Base-by-base conservation (phyloP, 768 basidiomycete genomes). In the Mycena epipterygia region DNA sequence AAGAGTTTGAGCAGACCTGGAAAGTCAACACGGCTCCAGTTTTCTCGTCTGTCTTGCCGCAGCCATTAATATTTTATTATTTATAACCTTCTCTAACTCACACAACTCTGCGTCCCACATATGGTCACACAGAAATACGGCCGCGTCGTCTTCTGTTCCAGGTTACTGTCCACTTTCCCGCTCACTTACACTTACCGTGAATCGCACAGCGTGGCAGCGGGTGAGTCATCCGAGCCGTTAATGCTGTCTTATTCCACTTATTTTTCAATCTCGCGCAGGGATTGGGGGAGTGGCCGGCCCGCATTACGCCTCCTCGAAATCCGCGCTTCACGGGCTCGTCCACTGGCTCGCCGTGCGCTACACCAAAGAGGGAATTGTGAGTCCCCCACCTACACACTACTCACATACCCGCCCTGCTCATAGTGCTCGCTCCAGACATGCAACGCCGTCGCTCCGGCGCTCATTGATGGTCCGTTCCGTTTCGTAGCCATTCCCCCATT, bases 271-370 rank as follows among this genome's bases (percentile, higher is more conserved):
- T 21, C n/a, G 23, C n/a, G 3, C 44, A 80, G 86, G 84, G 2
- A 86, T 82, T 29, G 88, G 88, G 13, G 88, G 88, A 1, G 85
- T 89, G 2, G 80, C 89, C 49, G 88, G 88, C 0, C 88, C 88
- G 0, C 88, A 89, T 64, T 89, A 89, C 62, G 87, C 88, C 8
- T 88, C 87, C 0, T 88, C 88, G 0, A 89, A 89, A 68, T 84
- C 87, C 2, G 88, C 87, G 2, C 71, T 88, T 67, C 87, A 89
- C 68, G 88, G 88, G 0, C 79, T 89, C 7, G 77, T 88, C 41
- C 88, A 88, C 69, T 89, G 88, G 88, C 76, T 88, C 23, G 84
- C 88, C 9, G 78, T 76, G 55, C 79, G 87, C 41, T 86, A 89
- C 70, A 84, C 84, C 17, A 85, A 85, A 68, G 84, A 85, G 16